phyloP scores from a whole-genome alignment of 2,329 filamentous ascomycete species.

The Aspergillus quadricinctus region DNA sequence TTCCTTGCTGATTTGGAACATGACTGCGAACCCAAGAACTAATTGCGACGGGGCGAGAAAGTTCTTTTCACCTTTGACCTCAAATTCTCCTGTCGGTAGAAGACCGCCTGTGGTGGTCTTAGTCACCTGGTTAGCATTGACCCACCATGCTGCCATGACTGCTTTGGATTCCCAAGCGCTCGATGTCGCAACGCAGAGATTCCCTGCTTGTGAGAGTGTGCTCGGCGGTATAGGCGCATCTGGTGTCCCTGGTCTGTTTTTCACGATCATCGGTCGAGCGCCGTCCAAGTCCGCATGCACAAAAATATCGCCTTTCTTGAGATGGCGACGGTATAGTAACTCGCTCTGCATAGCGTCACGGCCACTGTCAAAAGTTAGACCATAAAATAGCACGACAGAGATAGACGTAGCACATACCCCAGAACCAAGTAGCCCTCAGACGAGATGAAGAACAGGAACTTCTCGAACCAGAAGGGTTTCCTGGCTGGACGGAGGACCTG shows the following conservation, averaged over 20 bases:
- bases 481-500: constrained; percentile 77
- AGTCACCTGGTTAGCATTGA: constrained; percentile 80
- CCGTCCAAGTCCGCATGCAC: constrained; percentile 86
- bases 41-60: constrained; percentile 83
- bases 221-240: constrained; percentile 87
- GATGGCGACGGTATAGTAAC: constrained; percentile 78
- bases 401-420: constrained; percentile 43
- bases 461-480: constrained; percentile 91
- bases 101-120: constrained; percentile 83
- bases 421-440: constrained; percentile 92
- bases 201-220: constrained; percentile 85
- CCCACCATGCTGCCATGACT: constrained; percentile 95
- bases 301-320: constrained; percentile 87
- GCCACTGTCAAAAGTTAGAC: constrained; percentile 44
- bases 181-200: constrained; percentile 77
- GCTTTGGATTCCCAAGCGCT: constrained; percentile 96
- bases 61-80: constrained; percentile 82
- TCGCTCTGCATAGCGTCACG: constrained; percentile 88
- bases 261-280: constrained; percentile 80
- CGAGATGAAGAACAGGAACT: constrained; percentile 92
- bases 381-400: background rate
- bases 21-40: constrained; percentile 77
- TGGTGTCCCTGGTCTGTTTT: constrained; percentile 72
- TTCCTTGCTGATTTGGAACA: constrained; percentile 85
- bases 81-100: constrained; percentile 71